Percentiles rank a stretch among this genome's conserved stretches.
phyloP scores from a whole-genome alignment of 306 rosid genomes.

The Cucurbita argyrosperma region DNA sequence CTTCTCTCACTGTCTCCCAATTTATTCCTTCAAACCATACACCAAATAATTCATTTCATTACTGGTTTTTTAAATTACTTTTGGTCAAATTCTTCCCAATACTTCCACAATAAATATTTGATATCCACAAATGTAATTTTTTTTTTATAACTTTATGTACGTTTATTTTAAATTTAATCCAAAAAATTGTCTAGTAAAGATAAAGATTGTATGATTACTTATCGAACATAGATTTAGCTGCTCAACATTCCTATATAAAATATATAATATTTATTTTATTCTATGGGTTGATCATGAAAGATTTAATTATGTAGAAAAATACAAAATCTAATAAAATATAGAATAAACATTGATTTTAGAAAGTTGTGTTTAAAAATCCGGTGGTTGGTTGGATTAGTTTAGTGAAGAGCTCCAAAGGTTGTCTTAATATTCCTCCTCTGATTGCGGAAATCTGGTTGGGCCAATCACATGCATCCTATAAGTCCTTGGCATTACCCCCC shows the following conservation, averaged over 20 bases:
- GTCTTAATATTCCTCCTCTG: neutral
- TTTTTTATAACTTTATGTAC: too few relatives aligned
- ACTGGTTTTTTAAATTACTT: too few relatives aligned
- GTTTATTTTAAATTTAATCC: too few relatives aligned
- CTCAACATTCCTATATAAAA: too few relatives aligned
- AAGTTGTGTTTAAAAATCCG: neutral
- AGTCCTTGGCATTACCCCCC: neutral
- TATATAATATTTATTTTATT: neutral
- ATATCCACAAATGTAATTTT: too few relatives aligned
- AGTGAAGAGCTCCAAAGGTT: neutral
- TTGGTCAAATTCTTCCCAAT: too few relatives aligned
- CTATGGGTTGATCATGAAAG: neutral
- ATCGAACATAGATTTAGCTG: neutral
- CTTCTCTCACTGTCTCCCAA: neutral
- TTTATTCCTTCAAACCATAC: neutral
- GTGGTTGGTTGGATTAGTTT: neutral
- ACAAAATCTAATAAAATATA: neutral
- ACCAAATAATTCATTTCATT: too few relatives aligned
- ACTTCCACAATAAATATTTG: too few relatives aligned
- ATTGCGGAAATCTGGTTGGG: neutral
- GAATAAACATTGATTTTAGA: neutral
- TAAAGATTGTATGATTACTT: too few relatives aligned
- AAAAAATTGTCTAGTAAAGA: too few relatives aligned
- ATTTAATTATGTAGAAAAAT: neutral
- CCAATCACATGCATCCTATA: neutral